Percentiles rank a stretch among this genome's conserved stretches.
Evolutionary conservation across 2,329 filamentous ascomycete species (phyloP).

Genomic region (Cladosporium sp.): DNA sequence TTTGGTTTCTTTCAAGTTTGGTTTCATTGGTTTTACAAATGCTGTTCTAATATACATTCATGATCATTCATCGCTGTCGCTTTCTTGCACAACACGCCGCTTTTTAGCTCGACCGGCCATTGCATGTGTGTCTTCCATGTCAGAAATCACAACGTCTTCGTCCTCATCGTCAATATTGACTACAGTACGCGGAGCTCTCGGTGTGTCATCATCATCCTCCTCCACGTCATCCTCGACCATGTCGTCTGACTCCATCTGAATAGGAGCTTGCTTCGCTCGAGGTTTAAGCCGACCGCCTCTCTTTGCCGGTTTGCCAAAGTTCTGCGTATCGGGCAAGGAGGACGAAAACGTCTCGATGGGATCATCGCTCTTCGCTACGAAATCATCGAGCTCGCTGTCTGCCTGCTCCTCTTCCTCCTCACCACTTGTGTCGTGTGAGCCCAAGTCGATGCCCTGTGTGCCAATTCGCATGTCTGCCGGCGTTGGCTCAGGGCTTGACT

Average conservation of each 20-base stretch:
- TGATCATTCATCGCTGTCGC: conserved; percentile 9
- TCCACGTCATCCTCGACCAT: neutral
- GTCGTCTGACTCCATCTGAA: conserved; percentile 4
- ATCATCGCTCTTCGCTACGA: conserved; percentile 43
- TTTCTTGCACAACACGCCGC: conserved; percentile 8
- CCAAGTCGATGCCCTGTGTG: conserved; percentile 37
- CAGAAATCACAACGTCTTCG: neutral
- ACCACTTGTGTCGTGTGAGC: conserved; percentile 42
- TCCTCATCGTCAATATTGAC: conserved; percentile 4
- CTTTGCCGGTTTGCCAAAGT: neutral
- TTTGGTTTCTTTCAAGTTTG: too few species aligned
- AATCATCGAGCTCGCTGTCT: conserved; percentile 44
- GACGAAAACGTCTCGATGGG: conserved; percentile 30
- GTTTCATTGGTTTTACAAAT: too few species aligned
- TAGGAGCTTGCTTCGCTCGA: conserved; percentile 2
- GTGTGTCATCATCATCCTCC: neutral
- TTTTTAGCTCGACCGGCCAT: conserved; percentile 1
- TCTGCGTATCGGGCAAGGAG: conserved; percentile 21
- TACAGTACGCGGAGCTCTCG: neutral
- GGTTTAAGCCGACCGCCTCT: conserved; percentile 2
- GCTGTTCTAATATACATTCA: too few species aligned
- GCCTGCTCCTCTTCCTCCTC: conserved; percentile 39
- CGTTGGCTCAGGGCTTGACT: conserved; percentile 32
- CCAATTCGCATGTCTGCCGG: conserved; percentile 32
- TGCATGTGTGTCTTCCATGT: neutral